Base-by-base conservation (phyloP, 169 alveolate genomes). In the Plasmodium malariae region DNA sequence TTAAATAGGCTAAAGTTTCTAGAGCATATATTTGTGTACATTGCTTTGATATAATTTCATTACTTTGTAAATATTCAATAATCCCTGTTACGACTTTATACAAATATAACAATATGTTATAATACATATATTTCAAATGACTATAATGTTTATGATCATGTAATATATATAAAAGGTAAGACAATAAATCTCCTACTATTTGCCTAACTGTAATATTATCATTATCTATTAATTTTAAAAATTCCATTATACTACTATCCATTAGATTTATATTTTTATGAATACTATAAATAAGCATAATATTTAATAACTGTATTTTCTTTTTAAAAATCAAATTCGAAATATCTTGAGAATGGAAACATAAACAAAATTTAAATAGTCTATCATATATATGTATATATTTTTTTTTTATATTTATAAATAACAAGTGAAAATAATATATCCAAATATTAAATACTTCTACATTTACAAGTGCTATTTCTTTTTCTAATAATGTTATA, bases 171-270 rank as follows among this genome's bases (percentile, higher is more conserved):
- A 83, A 59, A 4, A 83, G 19, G 32, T 59, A 49, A 37, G 80
- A 54, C 21, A 83, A 9, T 1, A 83, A 32, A 17, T 83, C 91
- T 17, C 91, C 91, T 17, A 83, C 49, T 37, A 65, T 37, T 54
- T 83, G 91, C 12, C 83, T 83, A 5, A 68, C 71, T 57, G 91
- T 54, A 51, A 83, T 83, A 60, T 83, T 83, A n/a, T 67, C 91
- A 49, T 83, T 83, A 32, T 67, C 73, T 6, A 83, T 37, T 5
- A 83, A 83, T 51, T 83, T 65, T 67, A 83, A 30, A 30, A 67
- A 67, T 37, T 67, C 45, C 48, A 51, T 83, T 83, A 83, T 30
- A 14, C 34, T 34, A 17, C 51, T 57, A 60, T 83, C 91, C 36
- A 83, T 24, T 3, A 83, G 19, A 62, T 83, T n/a, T 26, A 37